A percentile compares a stretch with the other conserved stretches of the same genome.
These are phyloP conservation scores for Paxillus ammoniavirescens DNA, from an alignment of 768 basidiomycete genomes.

Conservation along the genomic window DNA sequence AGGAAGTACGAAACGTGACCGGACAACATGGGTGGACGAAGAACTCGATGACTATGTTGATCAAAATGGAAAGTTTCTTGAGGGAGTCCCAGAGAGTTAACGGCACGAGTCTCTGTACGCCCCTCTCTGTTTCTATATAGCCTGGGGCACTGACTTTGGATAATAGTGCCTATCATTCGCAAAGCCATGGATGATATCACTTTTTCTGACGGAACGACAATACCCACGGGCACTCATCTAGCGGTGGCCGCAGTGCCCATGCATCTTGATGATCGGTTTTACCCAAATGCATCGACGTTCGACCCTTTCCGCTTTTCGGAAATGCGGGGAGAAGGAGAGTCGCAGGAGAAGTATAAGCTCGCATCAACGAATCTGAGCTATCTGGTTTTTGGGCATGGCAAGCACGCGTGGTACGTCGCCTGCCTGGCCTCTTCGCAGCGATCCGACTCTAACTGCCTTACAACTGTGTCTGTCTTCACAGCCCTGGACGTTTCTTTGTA, in stretches of 20 bases:
- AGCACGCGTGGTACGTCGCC: slow-evolving; percentile 33
- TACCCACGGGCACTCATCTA: slow-evolving; percentile 41
- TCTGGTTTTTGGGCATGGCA: slow-evolving; percentile 35
- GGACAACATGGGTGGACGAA: slow-evolving; percentile 33
- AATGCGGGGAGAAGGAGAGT: slow-evolving; percentile 20
- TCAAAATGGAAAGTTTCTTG: slow-evolving; percentile 44
- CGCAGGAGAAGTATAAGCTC: slow-evolving; percentile 26
- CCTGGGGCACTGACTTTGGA: slow-evolving; percentile 4
- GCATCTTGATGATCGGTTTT: slow-evolving; percentile 41
- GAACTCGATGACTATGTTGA: slow-evolving; percentile 31
- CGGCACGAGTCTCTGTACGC: slow-evolving; percentile 33
- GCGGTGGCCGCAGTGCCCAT: slow-evolving; percentile 30
- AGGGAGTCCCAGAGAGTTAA: slow-evolving; percentile 39
- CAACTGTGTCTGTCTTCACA: slow-evolving; percentile 12
- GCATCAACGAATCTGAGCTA: slow-evolving; percentile 31
- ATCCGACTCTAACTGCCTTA: slow-evolving; percentile 1
- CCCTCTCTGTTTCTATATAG: background rate
- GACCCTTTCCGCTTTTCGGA: slow-evolving; percentile 41
- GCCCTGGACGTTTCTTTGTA: slow-evolving; percentile 44
- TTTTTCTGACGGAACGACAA: slow-evolving; percentile 34
- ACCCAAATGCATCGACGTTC: slow-evolving; percentile 41
- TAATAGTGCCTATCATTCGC: slow-evolving; percentile 30
- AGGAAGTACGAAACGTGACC: slow-evolving; percentile 36
- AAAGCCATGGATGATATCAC: slow-evolving; percentile 33
- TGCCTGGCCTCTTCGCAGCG: background rate